phyloP scores from a whole-genome alignment of 2,329 filamentous ascomycete species.

The Graphium sp. region DNA sequence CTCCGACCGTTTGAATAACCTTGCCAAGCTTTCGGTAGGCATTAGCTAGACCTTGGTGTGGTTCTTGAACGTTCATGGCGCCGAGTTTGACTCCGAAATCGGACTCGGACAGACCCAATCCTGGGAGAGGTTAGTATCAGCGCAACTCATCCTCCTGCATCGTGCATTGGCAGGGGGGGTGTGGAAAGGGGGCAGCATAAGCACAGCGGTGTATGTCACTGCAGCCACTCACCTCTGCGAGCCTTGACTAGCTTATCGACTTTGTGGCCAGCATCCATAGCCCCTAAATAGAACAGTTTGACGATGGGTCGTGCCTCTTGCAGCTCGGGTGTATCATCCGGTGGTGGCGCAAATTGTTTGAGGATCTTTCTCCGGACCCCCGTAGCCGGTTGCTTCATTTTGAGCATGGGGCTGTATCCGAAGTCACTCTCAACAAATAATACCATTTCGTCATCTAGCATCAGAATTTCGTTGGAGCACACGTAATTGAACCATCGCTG shows the following conservation, averaged over 20 bases:
- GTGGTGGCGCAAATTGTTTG: conserved; percentile 95
- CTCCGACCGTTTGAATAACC: conserved; percentile 80
- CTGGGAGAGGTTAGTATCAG: conserved; percentile 27
- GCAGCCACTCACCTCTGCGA: conserved; percentile 53
- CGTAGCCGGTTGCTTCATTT: conserved; percentile 92
- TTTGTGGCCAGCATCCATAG: conserved; percentile 96
- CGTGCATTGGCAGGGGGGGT: too few species aligned
- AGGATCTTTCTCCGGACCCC: conserved; percentile 88
- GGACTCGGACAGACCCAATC: conserved; percentile 77
- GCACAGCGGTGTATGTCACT: background rate
- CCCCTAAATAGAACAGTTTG: conserved; percentile 87
- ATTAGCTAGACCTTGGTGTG: conserved; percentile 69
- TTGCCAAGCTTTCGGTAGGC: conserved; percentile 93
- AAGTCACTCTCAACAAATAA: conserved; percentile 99
- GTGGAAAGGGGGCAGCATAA: background rate
- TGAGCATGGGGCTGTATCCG: conserved; percentile 88
- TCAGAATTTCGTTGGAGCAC: conserved; percentile 79
- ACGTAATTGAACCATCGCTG: conserved; percentile 94
- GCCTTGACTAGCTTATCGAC: conserved; percentile 88
- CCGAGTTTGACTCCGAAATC: conserved; percentile 86
- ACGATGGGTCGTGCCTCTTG: conserved; percentile 79
- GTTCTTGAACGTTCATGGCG: conserved; percentile 77
- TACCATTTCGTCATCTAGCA: conserved; percentile 91
- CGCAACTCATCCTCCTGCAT: too few species aligned
- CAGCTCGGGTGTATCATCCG: conserved; percentile 91